A percentile compares a stretch with the other conserved stretches of the same genome.
These are phyloP conservation scores for Chloromonas sp. DNA, from an alignment of 163 green algal genomes.

Conservation along the genomic window DNA sequence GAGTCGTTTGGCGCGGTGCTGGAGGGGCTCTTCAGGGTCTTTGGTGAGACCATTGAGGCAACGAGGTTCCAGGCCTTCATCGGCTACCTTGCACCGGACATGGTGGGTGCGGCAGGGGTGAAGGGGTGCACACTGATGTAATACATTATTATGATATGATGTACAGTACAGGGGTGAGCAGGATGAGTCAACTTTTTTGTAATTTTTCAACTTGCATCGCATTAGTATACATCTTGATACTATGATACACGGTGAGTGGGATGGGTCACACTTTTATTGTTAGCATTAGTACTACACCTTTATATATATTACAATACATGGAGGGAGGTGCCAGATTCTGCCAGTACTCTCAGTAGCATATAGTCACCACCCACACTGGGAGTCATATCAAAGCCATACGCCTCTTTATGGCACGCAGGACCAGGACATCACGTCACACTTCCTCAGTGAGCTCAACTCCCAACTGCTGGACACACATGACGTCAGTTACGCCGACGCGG, in stretches of 20 bases:
- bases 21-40: constrained; percentile 36
- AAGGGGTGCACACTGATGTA: neutral
- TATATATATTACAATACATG: too few species aligned
- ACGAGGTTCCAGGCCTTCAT: constrained; percentile 29
- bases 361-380: too few species aligned
- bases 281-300: too few species aligned
- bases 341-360: too few species aligned
- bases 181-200: neutral
- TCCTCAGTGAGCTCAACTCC: constrained; percentile 15
- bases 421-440: constrained; percentile 31
- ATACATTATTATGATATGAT: neutral
- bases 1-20: constrained; percentile 39
- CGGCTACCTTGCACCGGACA: constrained; percentile 34
- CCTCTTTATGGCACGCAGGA: constrained; percentile 4
- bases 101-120: constrained; percentile 9
- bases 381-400: too few species aligned
- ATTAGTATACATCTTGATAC: too few species aligned
- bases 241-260: too few species aligned
- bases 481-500: constrained; percentile 17
- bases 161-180: neutral
- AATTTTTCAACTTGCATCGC: too few species aligned
- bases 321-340: too few species aligned
- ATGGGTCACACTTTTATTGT: too few species aligned
- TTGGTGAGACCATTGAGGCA: constrained; percentile 26
- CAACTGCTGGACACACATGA: constrained; percentile 12